Evolutionary conservation across 2,329 filamentous ascomycete species (phyloP).

Genomic region (Talaromyces sp.): DNA sequence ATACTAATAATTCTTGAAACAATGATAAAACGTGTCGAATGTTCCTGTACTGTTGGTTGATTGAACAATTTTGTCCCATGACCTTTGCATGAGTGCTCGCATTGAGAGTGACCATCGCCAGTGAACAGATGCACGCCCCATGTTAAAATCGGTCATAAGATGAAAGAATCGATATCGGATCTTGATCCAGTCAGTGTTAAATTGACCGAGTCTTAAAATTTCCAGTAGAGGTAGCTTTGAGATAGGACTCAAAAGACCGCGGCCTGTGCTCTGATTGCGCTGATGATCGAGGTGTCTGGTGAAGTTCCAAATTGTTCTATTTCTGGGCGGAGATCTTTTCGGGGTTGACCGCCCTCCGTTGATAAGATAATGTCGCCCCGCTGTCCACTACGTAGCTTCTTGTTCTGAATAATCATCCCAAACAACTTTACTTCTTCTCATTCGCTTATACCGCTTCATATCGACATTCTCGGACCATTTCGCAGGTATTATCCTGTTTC

Average conservation of each 20-base stretch:
- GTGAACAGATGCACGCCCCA: background rate
- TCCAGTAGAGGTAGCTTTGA: background rate
- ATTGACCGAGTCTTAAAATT: background rate
- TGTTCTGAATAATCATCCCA: background rate
- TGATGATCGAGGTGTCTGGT: too few species aligned
- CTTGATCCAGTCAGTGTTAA: background rate
- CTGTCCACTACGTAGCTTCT: background rate
- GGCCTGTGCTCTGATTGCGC: background rate
- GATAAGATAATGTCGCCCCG: conserved; percentile 5
- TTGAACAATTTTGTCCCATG: too few species aligned
- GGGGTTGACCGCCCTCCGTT: background rate
- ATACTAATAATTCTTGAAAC: too few species aligned
- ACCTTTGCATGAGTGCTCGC: background rate
- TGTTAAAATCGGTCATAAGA: background rate
- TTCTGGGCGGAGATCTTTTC: background rate
- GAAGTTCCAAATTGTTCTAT: background rate
- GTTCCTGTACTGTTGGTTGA: background rate
- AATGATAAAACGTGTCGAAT: too few species aligned
- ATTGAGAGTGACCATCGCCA: background rate
- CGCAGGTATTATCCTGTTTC: background rate
- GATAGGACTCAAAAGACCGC: background rate
- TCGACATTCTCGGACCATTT: background rate
- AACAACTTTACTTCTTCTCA: background rate
- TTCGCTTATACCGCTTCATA: background rate
- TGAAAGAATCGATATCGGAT: background rate